Evolutionary conservation across 257 asterid genomes (phyloP).

Genomic region (Solanum chiquidenum): DNA sequence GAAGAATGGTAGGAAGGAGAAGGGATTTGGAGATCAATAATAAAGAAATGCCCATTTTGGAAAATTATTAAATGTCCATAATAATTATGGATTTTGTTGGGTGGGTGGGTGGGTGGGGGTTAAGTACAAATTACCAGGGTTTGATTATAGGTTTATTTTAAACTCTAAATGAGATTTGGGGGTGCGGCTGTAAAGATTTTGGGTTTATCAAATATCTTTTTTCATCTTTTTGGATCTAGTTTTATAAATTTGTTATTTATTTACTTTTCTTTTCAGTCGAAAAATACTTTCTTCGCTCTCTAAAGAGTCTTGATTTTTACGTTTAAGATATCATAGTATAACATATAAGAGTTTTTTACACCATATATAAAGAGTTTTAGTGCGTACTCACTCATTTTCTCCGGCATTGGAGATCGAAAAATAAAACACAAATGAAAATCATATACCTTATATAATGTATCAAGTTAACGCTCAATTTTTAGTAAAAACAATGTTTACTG

Average conservation of each 20-base stretch:
- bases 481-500: background rate
- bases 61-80: background rate
- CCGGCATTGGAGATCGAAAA: background rate
- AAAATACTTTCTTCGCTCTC: no score
- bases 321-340: background rate
- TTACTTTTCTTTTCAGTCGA: no score
- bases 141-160: background rate
- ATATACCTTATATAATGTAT: background rate
- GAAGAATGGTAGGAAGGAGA: conserved; percentile 14
- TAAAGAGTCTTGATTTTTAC: background rate
- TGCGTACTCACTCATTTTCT: background rate
- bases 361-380: background rate
- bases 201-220: conserved; percentile 13
- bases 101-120: background rate
- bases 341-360: background rate
- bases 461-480: background rate
- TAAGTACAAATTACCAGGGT: conserved; percentile 1
- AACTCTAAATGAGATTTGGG: background rate
- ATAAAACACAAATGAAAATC: background rate
- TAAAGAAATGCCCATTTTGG: background rate
- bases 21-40: conserved; percentile 30
- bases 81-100: background rate
- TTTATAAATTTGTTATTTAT: no score
- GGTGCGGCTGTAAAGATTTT: conserved; percentile 18
- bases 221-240: background rate